Evolutionary conservation across 2,329 filamentous ascomycete genomes (phyloP), one percentile per base, ranked within the genome.

Genomic region (Stagonosporopsis tanaceti): DNA sequence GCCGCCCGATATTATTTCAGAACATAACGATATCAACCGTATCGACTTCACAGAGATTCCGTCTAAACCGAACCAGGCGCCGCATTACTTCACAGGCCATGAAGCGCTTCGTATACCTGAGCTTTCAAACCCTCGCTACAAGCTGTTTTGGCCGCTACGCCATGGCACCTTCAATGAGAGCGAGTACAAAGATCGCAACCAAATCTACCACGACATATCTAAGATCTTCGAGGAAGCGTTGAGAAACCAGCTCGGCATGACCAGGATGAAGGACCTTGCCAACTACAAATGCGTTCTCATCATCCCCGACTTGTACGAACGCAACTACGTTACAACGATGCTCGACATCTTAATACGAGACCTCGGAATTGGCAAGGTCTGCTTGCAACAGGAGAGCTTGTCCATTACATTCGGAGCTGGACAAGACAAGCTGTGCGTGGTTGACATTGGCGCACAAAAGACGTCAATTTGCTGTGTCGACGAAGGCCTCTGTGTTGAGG

Each of bases 251-350:
- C 83, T 98, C 8, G 91, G 90, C 1, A 77, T 97, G 39, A 88
- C 84, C 27, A 88, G 87, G 62, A 90, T 90, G 69, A 90, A 89
- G 67, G 88, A 94, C 48, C 96, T 93, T 88, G 85, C 85, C 52
- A 91, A 96, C 74, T 98, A 97, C 77, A 95, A 91, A 69, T 97
- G 93, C 67, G 93, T 97, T n/a, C 92, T 98, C 70, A 89, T 99
- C 62, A 96, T 99, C 44, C 95, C 95, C 0, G 95, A 99, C 74
- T 83, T 99, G 9, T 99, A 98, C 78, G 95, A 99, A 79, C 96
- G 96, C 76, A 87, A 87, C 47, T 96, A 97, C 63, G 92, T 98
- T 17, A 92, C 92, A 47, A 88, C 90, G 72, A 81, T 96, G 9
- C 82, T 99, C 39, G 89, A 93, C 53, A 91, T 95, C 58, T 87